Percentiles rank a stretch among this genome's conserved stretches.
These are phyloP conservation scores for Galerina marginata DNA, from an alignment of 768 basidiomycete species.

Conservation along the genomic window DNA sequence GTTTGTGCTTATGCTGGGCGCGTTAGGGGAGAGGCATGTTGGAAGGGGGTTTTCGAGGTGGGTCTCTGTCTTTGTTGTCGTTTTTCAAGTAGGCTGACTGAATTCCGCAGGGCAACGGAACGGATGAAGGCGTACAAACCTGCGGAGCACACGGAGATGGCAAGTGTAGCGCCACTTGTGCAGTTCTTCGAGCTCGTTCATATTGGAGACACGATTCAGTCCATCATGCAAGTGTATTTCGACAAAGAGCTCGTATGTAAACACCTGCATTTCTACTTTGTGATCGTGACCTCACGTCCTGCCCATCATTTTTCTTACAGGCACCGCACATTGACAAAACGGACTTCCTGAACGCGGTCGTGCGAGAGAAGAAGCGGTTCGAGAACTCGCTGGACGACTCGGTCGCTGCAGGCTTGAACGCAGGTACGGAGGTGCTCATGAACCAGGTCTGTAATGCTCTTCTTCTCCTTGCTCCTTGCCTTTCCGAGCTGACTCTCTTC, in stretches of 20 bases:
- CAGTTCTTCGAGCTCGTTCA: conserved; percentile 99
- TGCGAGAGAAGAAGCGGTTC: conserved; percentile 96
- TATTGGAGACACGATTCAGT: conserved; percentile 95
- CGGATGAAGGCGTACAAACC: conserved; percentile 93
- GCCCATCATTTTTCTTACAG: conserved; percentile 39
- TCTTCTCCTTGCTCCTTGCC: not conserved
- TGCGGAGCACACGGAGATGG: conserved; percentile 80
- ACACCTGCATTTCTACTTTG: not conserved
- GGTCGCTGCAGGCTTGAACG: conserved; percentile 92
- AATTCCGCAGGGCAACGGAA: conserved; percentile 70
- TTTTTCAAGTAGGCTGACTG: not conserved
- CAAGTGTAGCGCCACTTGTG: conserved; percentile 87
- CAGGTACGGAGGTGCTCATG: conserved; percentile 95
- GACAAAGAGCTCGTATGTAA: conserved; percentile 87
- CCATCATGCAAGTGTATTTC: conserved; percentile 97
- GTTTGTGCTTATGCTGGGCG: conserved; percentile 83
- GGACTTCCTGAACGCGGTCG: conserved; percentile 91
- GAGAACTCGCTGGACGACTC: conserved; percentile 92
- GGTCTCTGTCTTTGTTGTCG: conserved; percentile 31
- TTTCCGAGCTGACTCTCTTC: not conserved
- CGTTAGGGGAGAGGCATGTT: conserved; percentile 80
- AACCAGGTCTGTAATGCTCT: conserved; percentile 65
- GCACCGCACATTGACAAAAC: conserved; percentile 89
- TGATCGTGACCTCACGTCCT: not conserved
- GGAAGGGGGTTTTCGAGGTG: conserved; percentile 78